Base-by-base conservation (phyloP, 2,329 filamentous ascomycete genomes). In the Aspergillus transmontanensis region DNA sequence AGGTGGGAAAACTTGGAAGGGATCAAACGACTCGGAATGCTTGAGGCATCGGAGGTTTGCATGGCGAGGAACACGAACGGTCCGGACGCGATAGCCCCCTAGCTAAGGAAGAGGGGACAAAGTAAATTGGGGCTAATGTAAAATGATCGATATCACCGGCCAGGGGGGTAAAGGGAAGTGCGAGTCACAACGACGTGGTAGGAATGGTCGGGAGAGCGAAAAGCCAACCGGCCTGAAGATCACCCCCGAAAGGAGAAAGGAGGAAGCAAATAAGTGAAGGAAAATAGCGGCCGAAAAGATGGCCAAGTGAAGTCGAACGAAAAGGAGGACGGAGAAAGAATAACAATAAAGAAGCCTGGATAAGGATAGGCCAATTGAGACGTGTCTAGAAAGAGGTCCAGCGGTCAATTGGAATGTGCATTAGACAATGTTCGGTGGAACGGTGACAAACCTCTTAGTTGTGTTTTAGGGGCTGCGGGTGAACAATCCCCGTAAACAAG, bases 41-140 rank as follows among this genome's bases (percentile, higher is more conserved):
- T 83, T 70, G 85, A 84, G 73, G 91, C 89, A 80, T 92, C 79
- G 71, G 88, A 81, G 92, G 91, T 87, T 96, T 82, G 94, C 94
- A 97, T 97, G 81, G 88, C 89, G 83, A 94, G 88, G 64, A 61
- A 57, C 64, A 59, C 60, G 61, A 59, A 51, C 46, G 60, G 66
- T 56, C 50, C 54, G 92, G 89, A 92, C 89, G 84, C 92, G 87
- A 80, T 85, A 90, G 91, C 94, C 92, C 91, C 90, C 88, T 83
- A 87, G 83, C 80, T 85, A 84, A 81, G 90, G 88, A 80, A 90
- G 90, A 84, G 93, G 83, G 78, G 92, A 88, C 85, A 91, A 32
- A 51, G 48, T 12, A 51, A 51, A 51, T 32, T 90, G 90, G 90
- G 50, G 43, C 55, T 34, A 65, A 60, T 48, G 34, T 36, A 30